Evolutionary conservation across 2,329 filamentous ascomycete genomes (phyloP), one percentile per base, ranked within the genome.

Genomic region (Epichloe baconii): DNA sequence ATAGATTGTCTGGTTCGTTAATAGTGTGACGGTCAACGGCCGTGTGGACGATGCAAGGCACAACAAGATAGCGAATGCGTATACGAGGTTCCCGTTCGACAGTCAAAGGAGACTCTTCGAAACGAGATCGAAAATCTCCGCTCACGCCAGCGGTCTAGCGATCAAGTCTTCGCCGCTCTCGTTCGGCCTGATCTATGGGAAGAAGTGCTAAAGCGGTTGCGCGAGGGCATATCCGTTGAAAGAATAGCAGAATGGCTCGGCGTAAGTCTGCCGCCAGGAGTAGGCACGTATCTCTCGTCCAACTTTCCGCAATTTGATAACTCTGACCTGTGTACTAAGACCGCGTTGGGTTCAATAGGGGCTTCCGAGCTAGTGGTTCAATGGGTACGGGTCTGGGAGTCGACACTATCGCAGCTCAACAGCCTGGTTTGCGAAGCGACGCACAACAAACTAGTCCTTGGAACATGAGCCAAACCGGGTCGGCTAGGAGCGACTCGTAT

Each of bases 21-120:
- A 38, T 31, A 80, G 78, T 83, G 80, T 58, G 79, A 83, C 58
- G 80, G 80, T 6, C 68, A 74, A 47, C 71, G 60, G 34, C 79
- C 78, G 3, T 81, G 78, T 56, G 69, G 70, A 36, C 70, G 80
- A 54, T 83, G 80, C 64, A 72, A 68, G 52, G 56, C 66, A 0
- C 78, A 82, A 55, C 75, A 73, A 50, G 74, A 76, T 35, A 64
- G 73, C 40, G 73, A 80, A 23, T 83, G 80, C 54, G 60, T 80
- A 23, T 83, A 83, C 66, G 78, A 83, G 56, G 61, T 80, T 7
- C 80, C 79, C 0, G 74, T 83, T 5, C 78, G 80, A 44, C 79
- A 82, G 56, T 82, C 79, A 11, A 83, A 83, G 54, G 79, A 82
- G 54, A 73, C 75, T 49, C 70, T 83, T 5, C 74, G 80, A 44